These are phyloP conservation scores for Botrytis cinerea DNA, from an alignment of 2,329 filamentous ascomycete species.

Conservation along the genomic window DNA sequence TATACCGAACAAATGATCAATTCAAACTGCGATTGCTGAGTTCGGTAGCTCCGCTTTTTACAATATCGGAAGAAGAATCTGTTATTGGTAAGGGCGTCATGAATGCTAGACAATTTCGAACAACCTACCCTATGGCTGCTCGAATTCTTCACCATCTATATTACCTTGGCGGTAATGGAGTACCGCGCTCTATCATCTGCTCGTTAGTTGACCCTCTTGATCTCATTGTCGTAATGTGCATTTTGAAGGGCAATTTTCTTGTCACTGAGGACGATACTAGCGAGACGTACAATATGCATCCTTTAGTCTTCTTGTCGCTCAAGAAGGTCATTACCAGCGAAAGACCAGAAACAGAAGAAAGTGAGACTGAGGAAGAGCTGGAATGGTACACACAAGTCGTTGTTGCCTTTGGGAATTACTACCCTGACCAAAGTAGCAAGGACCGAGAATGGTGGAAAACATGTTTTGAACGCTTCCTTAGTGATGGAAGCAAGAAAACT, in stretches of 20 bases:
- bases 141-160: conserved; percentile 34
- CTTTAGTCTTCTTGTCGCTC: conserved; percentile 33
- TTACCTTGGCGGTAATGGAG: conserved; percentile 32
- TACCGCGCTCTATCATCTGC: conserved; percentile 33
- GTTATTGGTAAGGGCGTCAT: conserved; percentile 34
- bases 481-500: conserved; percentile 29
- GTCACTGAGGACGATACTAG: conserved; percentile 26
- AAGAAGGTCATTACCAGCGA: conserved; percentile 27
- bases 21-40: conserved; percentile 35
- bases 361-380: conserved; percentile 29
- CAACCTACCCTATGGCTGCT: conserved; percentile 24
- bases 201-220: conserved; percentile 32
- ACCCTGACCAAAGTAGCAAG: conserved; percentile 31
- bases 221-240: conserved; percentile 33
- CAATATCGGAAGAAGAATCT: conserved; percentile 27
- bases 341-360: conserved; percentile 25
- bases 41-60: conserved; percentile 30
- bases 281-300: conserved; percentile 34
- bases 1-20: conserved; percentile 32
- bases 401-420: conserved; percentile 31
- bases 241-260: conserved; percentile 33
- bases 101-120: conserved; percentile 31
- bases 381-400: conserved; percentile 35
- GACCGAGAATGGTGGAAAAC: conserved; percentile 35
- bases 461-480: conserved; percentile 33